These are phyloP conservation scores for Verruconis gallopava DNA, from an alignment of 2,329 filamentous ascomycete genomes.

Conservation along the genomic window DNA sequence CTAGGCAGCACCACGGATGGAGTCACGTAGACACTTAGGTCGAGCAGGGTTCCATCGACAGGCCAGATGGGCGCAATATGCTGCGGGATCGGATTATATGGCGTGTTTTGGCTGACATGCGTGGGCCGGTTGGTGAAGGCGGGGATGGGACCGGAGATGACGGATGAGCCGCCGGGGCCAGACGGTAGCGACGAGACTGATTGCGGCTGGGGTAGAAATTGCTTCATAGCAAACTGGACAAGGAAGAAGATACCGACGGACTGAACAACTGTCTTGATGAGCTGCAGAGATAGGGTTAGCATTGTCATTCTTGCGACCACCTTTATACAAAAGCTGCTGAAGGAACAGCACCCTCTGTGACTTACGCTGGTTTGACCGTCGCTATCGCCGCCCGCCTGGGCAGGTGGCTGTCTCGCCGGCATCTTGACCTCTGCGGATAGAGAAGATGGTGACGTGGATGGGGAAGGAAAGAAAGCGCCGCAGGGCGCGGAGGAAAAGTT, in stretches of 20 bases:
- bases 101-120: slow-evolving; percentile 38
- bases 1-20: slow-evolving; percentile 56
- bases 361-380: background rate
- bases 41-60: slow-evolving; percentile 59
- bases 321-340: no score
- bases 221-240: slow-evolving; percentile 43
- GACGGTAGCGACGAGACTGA: slow-evolving; percentile 13
- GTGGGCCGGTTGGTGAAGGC: slow-evolving; percentile 23
- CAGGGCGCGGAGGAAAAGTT: no score
- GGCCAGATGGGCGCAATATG: slow-evolving; percentile 82
- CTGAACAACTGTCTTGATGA: slow-evolving; percentile 33
- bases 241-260: slow-evolving; percentile 47
- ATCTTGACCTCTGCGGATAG: background rate
- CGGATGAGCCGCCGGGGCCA: slow-evolving; percentile 9
- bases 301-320: no score
- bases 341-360: no score
- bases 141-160: slow-evolving; percentile 22
- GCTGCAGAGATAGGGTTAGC: slow-evolving; percentile 15
- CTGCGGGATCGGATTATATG: slow-evolving; percentile 53
- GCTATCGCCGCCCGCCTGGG: background rate
- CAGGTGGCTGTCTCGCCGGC: background rate
- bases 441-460: no score
- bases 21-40: slow-evolving; percentile 76
- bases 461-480: no score
- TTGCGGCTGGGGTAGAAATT: slow-evolving; percentile 25